These are phyloP conservation scores for Ceratocystis eucalypticola DNA, from an alignment of 2,329 filamentous ascomycete species.

Conservation along the genomic window DNA sequence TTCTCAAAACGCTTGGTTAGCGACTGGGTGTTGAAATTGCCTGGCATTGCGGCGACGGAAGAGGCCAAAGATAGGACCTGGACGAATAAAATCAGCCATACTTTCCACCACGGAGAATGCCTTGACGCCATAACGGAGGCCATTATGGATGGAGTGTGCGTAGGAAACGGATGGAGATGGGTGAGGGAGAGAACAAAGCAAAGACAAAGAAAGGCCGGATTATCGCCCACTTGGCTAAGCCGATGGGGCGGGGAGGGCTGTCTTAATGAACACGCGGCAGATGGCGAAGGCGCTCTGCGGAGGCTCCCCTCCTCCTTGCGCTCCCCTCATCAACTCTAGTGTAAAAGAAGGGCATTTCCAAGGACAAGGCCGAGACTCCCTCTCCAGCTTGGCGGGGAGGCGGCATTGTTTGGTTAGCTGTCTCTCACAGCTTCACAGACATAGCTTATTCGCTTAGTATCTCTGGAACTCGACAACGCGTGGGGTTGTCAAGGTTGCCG, in stretches of 20 bases:
- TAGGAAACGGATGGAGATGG: background rate
- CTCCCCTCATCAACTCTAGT: background rate
- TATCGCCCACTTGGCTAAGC: background rate
- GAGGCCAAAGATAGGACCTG: constrained; percentile 10
- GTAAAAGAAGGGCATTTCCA: background rate
- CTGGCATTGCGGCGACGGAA: constrained; percentile 9
- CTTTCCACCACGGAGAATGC: constrained; percentile 4
- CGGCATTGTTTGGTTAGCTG: background rate
- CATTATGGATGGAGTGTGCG: background rate
- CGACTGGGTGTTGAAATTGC: constrained; percentile 6
- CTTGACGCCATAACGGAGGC: background rate
- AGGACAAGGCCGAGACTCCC: background rate
- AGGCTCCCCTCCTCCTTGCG: background rate
- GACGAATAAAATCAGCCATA: constrained; percentile 12
- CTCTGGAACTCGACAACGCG: constrained; percentile 6
- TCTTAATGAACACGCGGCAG: background rate
- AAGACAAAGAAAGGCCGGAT: background rate
- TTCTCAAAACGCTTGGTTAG: constrained; percentile 18
- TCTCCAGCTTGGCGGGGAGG: background rate
- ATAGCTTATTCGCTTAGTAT: background rate
- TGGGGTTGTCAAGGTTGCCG: constrained; percentile 6
- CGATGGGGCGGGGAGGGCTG: background rate
- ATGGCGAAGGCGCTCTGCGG: background rate
- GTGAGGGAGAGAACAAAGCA: background rate
- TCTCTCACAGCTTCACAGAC: background rate